Percentiles rank a stretch among this genome's conserved stretches.
These are phyloP conservation scores for Magnaporthales sp. DNA, from an alignment of 2,329 filamentous ascomycete genomes.

Conservation along the genomic window DNA sequence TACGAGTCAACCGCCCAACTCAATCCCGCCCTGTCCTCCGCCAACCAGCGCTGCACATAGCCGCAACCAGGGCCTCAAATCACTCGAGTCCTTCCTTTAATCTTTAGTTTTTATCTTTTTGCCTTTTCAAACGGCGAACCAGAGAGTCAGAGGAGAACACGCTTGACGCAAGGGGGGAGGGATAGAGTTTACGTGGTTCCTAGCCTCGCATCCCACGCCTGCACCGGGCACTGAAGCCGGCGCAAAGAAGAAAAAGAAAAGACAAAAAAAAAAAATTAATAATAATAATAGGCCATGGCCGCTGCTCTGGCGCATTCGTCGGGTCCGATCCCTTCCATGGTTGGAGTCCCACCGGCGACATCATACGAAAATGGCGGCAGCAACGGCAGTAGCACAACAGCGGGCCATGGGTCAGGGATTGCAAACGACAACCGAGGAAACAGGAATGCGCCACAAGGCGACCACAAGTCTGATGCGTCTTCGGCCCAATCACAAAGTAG, in stretches of 20 bases:
- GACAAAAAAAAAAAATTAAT: conserved; percentile 1
- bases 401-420: not conserved
- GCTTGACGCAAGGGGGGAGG: not conserved
- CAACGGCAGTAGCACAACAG: conserved; percentile 1
- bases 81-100: not conserved
- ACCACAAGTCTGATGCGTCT: not conserved
- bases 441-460: not conserved
- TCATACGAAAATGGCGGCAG: conserved; percentile 1
- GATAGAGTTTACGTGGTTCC: conserved; percentile 1
- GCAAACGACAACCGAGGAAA: not conserved
- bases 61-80: not conserved
- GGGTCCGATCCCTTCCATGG: conserved; percentile 1
- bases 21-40: not conserved
- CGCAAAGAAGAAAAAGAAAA: not conserved
- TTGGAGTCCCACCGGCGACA: not conserved
- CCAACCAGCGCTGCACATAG: not conserved
- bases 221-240: not conserved
- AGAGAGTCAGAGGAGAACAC: not conserved
- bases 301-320: conserved; percentile 6
- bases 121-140: not conserved
- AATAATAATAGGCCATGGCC: conserved; percentile 11
- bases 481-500: not conserved
- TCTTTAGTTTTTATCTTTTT: not conserved
- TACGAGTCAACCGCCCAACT: not conserved
- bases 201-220: not conserved